Conservation (phyloP, 495 filamentous ascomycete species). For the Venustampulla echinocandica region DNA sequence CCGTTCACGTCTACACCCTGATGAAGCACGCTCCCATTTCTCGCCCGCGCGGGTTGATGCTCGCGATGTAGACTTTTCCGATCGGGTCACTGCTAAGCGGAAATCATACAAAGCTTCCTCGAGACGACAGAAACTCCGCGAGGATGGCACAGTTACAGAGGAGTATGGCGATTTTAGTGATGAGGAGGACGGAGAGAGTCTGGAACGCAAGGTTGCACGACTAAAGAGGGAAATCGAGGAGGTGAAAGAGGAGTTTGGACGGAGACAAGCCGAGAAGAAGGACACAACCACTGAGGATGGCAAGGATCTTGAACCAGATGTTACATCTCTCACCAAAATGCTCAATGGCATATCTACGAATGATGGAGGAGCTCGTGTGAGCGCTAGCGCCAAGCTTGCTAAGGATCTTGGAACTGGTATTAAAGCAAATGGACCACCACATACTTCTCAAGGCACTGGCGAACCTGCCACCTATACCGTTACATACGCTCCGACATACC, state of each 20-base stretch:
- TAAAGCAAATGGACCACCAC: constrained; percentile 18
- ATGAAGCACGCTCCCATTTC: constrained; percentile 73
- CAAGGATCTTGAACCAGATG: constrained; percentile 23
- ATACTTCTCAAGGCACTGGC: constrained; percentile 7
- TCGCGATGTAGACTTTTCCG: constrained; percentile 70
- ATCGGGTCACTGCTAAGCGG: constrained; percentile 67
- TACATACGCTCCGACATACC: constrained; percentile 46
- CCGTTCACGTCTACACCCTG: constrained; percentile 60
- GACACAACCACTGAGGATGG: constrained; percentile 23
- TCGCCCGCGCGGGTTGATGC: constrained; percentile 65
- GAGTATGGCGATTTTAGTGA: constrained; percentile 60
- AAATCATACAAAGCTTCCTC: constrained; percentile 70
- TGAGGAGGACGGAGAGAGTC: constrained; percentile 57
- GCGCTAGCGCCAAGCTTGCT: constrained; percentile 14
- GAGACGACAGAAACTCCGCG: constrained; percentile 49
- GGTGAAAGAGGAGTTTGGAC: constrained; percentile 57
- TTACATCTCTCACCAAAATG: constrained; percentile 54
- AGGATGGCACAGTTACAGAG: constrained; percentile 51
- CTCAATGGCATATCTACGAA: constrained; percentile 45
- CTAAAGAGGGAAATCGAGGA: constrained; percentile 72
- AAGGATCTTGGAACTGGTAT: constrained; percentile 17
- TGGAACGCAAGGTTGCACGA: constrained; percentile 69
- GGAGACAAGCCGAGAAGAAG: constrained; percentile 33
- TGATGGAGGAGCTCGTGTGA: constrained; percentile 22
- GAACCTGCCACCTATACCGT: constrained; percentile 39